Base-by-base conservation (phyloP, 2,329 filamentous ascomycete species). In the Thielaviopsis cerberus region DNA sequence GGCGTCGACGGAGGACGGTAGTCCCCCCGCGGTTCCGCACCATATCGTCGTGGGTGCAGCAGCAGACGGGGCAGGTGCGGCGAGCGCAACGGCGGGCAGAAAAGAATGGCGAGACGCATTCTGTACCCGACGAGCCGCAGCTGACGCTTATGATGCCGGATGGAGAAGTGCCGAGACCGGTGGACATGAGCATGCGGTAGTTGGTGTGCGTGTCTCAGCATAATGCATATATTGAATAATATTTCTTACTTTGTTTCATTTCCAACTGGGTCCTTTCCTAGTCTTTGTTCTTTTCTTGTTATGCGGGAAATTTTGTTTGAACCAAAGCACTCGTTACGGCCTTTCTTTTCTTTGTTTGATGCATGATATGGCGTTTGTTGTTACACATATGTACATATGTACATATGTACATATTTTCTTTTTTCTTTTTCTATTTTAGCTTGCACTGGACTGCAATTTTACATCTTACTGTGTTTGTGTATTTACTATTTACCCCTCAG, bases 41-140 rank as follows among this genome's bases (percentile, higher is more conserved):
- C 6, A 72, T 85, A 58, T 74, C 72, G 58, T 82, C 79, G 27
- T 85, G 82, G 82, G 81, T 85, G 1, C 75, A 76, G 62, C 80
- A 85, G 65, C 81, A 85, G 66, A 76, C 75, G 8, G 75, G 75
- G 1, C 73, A 78, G 2, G 66, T 80, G 27, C 74, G 73, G 63
- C 71, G 74, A 25, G 74, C 72, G 1, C 70, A 73, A 63, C 70
- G 72, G 58, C 70, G 69, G 48, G 65, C 65, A 8, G 61, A 66
- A 45, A 67, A 67, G 52, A 63, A 66, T 15, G 63, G 58, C 11
- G 59, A 41, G 51, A 30, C 30, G 11, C 73, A 73, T 2, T 70
- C 72, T 0, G 68, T 74, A 26, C 72, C 73, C 1, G 69, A 69
- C 0, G 74, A 77, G 67, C 73, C 72, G 55, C 70, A 70, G n/a